A percentile compares a stretch with the other conserved stretches of the same genome.
Evolutionary conservation across 2,329 filamentous ascomycete genomes (phyloP).

Genomic region (Ophiostoma triangulosporum): DNA sequence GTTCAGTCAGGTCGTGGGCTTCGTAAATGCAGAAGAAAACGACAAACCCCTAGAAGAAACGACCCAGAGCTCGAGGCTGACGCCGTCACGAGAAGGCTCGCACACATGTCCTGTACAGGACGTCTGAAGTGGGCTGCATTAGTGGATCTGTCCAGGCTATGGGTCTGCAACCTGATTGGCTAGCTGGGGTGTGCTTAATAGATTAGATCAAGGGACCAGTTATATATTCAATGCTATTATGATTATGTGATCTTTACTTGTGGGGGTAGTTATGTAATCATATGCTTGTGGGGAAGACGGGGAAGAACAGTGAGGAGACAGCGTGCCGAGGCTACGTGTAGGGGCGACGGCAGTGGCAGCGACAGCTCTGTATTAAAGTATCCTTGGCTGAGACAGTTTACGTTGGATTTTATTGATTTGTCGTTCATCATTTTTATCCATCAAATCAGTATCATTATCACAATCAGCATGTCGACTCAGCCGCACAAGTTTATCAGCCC

Average conservation of each 20-base stretch:
- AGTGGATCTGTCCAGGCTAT: too few species aligned
- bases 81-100: not conserved
- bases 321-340: not conserved
- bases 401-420: not conserved
- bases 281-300: not conserved
- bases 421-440: not conserved
- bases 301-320: not conserved
- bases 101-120: too few species aligned
- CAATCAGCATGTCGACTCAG: slow-evolving; percentile 9
- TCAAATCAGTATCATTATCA: not conserved
- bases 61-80: not conserved
- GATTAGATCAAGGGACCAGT: too few species aligned
- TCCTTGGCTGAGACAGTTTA: not conserved
- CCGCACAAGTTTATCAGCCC: slow-evolving; percentile 61
- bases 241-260: too few species aligned
- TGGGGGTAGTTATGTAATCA: too few species aligned
- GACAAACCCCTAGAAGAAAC: not conserved
- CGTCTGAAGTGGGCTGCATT: too few species aligned
- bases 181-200: too few species aligned
- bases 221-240: too few species aligned
- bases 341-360: too few species aligned
- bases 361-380: too few species aligned
- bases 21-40: not conserved
- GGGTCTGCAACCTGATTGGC: too few species aligned
- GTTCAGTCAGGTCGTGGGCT: too few species aligned